phyloP scores from a whole-genome alignment of 2,329 filamentous ascomycete species.

The Bipolaris zeicola region DNA sequence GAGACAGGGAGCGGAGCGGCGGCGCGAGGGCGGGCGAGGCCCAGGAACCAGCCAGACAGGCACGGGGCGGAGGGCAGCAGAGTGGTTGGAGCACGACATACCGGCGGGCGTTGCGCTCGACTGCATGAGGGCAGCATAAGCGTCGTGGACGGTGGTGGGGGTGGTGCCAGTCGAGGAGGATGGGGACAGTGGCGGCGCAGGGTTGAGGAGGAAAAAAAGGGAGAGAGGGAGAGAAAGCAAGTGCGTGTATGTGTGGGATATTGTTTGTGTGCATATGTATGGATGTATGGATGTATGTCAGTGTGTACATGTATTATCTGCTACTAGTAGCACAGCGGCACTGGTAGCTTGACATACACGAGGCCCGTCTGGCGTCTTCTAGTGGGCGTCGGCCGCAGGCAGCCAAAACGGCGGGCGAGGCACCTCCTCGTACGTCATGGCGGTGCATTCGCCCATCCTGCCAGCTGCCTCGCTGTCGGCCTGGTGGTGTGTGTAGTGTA shows the following conservation, averaged over 20 bases:
- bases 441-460: not conserved
- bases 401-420: constrained; percentile 9
- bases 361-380: constrained; percentile 33
- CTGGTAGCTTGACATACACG: constrained; percentile 26
- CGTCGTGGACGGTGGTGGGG: constrained; percentile 44
- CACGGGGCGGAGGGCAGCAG: constrained; percentile 42
- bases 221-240: not conserved
- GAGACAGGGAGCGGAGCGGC: constrained; percentile 14
- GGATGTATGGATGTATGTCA: no score
- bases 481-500: not conserved
- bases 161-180: constrained; percentile 26
- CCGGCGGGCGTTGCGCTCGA: constrained; percentile 50
- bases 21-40: constrained; percentile 4
- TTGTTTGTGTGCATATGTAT: constrained; percentile 1
- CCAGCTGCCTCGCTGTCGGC: not conserved
- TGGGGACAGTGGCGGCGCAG: not conserved
- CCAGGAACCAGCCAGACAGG: constrained; percentile 44
- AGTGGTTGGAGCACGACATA: constrained; percentile 50
- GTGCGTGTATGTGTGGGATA: constrained; percentile 21
- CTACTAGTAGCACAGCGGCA: not conserved
- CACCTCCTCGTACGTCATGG: constrained; percentile 18
- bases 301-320: no score
- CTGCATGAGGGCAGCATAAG: constrained; percentile 52
- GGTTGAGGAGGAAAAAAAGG: constrained; percentile 9
- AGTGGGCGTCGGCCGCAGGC: constrained; percentile 29